Conservation (phyloP, 305 asterid species). For the Withania somnifera region DNA sequence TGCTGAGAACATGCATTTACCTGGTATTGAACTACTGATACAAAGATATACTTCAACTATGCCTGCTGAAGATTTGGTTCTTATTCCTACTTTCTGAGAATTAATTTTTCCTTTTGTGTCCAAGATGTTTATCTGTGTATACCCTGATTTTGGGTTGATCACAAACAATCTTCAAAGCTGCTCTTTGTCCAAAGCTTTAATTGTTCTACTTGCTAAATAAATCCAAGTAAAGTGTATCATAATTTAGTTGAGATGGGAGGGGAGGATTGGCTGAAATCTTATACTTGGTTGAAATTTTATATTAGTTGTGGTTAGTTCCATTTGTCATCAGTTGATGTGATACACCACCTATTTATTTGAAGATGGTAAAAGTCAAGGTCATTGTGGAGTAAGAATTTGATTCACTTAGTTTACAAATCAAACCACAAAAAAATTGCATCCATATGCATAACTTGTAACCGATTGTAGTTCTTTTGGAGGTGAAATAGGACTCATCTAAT, state of each 20-base stretch:
- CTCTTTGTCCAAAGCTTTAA: background rate
- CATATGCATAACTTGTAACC: background rate
- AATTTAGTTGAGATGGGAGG: background rate
- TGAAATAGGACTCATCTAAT: background rate
- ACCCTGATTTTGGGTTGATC: background rate
- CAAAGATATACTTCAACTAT: background rate
- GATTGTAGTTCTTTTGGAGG: background rate
- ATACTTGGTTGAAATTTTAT: background rate
- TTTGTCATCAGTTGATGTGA: background rate
- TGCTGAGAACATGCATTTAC: background rate
- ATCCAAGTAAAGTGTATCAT: background rate
- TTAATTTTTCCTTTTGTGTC: background rate
- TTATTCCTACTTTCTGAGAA: background rate
- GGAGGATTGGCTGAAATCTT: background rate
- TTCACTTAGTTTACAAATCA: background rate
- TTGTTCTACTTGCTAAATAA: background rate
- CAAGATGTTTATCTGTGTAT: background rate
- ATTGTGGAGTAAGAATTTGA: background rate
- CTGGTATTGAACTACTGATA: background rate
- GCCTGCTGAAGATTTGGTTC: background rate
- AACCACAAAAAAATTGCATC: background rate
- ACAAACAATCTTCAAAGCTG: background rate
- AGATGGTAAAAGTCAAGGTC: background rate
- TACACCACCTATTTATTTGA: background rate
- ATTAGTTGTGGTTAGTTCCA: background rate